Percentiles rank a stretch among this genome's conserved stretches.
These are phyloP conservation scores for Calvatia gigantea DNA, from an alignment of 768 basidiomycete species.

Conservation along the genomic window DNA sequence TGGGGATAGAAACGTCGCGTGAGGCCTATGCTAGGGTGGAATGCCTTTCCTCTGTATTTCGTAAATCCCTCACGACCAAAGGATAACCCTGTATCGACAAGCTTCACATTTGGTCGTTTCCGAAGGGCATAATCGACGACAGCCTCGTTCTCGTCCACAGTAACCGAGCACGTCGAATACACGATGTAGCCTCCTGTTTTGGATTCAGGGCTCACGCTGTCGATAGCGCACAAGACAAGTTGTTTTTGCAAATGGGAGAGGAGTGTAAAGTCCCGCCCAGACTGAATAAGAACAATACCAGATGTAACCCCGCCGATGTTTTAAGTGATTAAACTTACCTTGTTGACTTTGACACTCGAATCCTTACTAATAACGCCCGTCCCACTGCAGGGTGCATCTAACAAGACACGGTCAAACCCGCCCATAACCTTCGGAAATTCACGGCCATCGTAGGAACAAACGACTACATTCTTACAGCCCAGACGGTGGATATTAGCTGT, in stretches of 20 bases:
- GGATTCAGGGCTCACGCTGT: slow-evolving; percentile 87
- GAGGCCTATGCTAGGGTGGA: slow-evolving; percentile 72
- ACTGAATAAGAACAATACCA: slow-evolving; percentile 41
- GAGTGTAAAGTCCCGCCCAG: slow-evolving; percentile 92
- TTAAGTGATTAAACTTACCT: slow-evolving; percentile 50
- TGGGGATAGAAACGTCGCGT: slow-evolving; percentile 94
- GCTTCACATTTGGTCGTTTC: slow-evolving; percentile 88
- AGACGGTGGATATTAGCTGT: slow-evolving; percentile 96
- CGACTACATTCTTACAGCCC: slow-evolving; percentile 96
- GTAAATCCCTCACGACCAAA: slow-evolving; percentile 94
- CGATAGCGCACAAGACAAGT: slow-evolving; percentile 95
- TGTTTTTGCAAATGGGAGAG: slow-evolving; percentile 98
- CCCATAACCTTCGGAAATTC: slow-evolving; percentile 99
- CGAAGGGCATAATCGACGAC: slow-evolving; percentile 97
- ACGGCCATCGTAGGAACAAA: slow-evolving; percentile 95
- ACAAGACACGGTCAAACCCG: slow-evolving; percentile 93
- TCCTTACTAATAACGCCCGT: slow-evolving; percentile 99
- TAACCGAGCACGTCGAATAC: slow-evolving; percentile 98
- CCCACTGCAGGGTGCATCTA: slow-evolving; percentile 97
- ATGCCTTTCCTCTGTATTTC: slow-evolving; percentile 86
- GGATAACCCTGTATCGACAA: slow-evolving; percentile 89
- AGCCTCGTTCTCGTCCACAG: slow-evolving; percentile 96
- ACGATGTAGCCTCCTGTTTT: slow-evolving; percentile 92
- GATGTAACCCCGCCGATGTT: neutral
- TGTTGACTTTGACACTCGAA: slow-evolving; percentile 95